These are phyloP conservation scores for Fusarium sp. DNA, from an alignment of 2,329 filamentous ascomycete species.

Conservation along the genomic window DNA sequence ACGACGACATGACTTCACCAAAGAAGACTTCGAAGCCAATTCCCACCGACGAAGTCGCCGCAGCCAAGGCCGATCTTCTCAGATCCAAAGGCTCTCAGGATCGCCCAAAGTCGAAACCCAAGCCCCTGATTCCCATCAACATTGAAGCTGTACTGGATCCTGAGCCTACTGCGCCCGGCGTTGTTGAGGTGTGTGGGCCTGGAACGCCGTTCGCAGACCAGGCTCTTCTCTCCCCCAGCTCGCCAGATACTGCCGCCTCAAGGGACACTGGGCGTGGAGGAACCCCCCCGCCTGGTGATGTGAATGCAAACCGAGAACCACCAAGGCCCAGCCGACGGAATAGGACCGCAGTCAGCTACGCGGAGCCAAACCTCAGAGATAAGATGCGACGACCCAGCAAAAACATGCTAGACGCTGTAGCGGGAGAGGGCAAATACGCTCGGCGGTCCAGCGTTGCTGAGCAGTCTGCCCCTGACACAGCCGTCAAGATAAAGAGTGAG, in stretches of 20 bases:
- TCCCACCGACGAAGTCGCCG: conserved; percentile 50
- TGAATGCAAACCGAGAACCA: conserved; percentile 64
- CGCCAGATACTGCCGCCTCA: conserved; percentile 56
- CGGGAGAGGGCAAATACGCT: conserved; percentile 66
- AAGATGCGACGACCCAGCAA: conserved; percentile 87
- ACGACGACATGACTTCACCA: conserved; percentile 67
- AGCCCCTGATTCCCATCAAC: conserved; percentile 35
- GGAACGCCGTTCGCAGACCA: conserved; percentile 50
- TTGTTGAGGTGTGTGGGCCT: conserved; percentile 33
- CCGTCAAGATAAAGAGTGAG: conserved; percentile 48
- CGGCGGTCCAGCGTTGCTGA: conserved; percentile 53
- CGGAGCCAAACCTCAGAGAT: conserved; percentile 80
- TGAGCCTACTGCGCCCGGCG: conserved; percentile 29
- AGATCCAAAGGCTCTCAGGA: conserved; percentile 43
- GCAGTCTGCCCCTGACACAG: conserved; percentile 37
- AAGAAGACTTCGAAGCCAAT: conserved; percentile 57
- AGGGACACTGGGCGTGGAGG: conserved; percentile 54
- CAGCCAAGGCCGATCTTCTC: conserved; percentile 51
- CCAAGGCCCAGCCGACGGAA: conserved; percentile 73
- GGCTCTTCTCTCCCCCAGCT: conserved; percentile 57
- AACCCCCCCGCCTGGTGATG: conserved; percentile 68
- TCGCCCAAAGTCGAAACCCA: conserved; percentile 43
- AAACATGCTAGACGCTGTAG: conserved; percentile 77
- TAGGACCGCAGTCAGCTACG: conserved; percentile 77
- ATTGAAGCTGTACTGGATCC: conserved; percentile 33